Percentiles rank a stretch among this genome's conserved stretches.
These are phyloP conservation scores for Podaxis sp. DNA, from an alignment of 768 basidiomycete genomes.

Conservation along the genomic window DNA sequence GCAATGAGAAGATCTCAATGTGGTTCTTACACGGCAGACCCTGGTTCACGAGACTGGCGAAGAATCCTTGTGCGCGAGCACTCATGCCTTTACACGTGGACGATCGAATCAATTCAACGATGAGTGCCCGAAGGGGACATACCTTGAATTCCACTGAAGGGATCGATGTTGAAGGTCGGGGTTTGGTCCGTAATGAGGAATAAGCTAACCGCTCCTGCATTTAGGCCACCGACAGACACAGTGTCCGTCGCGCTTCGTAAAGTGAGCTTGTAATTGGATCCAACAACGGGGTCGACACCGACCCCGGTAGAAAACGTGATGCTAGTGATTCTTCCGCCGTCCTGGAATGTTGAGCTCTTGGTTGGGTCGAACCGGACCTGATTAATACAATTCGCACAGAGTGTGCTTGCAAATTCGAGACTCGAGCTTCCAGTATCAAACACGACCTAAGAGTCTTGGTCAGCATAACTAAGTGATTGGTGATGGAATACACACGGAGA, in stretches of 20 bases:
- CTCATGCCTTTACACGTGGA: conserved; percentile 39
- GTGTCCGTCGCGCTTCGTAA: conserved; percentile 46
- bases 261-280: conserved; percentile 44
- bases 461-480: neutral
- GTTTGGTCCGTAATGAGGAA: conserved; percentile 57
- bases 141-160: conserved; percentile 58
- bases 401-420: conserved; percentile 49
- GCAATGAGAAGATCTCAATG: neutral
- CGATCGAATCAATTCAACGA: neutral
- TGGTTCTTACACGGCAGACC: conserved; percentile 46
- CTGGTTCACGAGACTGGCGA: conserved; percentile 42
- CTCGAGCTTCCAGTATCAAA: conserved; percentile 56
- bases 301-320: conserved; percentile 56
- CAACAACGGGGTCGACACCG: conserved; percentile 52
- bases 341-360: conserved; percentile 51
- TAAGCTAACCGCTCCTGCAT: conserved; percentile 34
- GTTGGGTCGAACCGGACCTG: conserved; percentile 47
- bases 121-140: conserved; percentile 4
- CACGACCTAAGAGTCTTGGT: conserved; percentile 36
- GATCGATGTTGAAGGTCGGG: conserved; percentile 47
- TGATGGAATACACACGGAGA: conserved; percentile 30
- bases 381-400: conserved; percentile 43
- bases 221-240: conserved; percentile 46
- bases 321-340: conserved; percentile 36
- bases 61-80: conserved; percentile 48